Conservation (phyloP, 2,329 filamentous ascomycete species). For the Moelleriella libera region DNA sequence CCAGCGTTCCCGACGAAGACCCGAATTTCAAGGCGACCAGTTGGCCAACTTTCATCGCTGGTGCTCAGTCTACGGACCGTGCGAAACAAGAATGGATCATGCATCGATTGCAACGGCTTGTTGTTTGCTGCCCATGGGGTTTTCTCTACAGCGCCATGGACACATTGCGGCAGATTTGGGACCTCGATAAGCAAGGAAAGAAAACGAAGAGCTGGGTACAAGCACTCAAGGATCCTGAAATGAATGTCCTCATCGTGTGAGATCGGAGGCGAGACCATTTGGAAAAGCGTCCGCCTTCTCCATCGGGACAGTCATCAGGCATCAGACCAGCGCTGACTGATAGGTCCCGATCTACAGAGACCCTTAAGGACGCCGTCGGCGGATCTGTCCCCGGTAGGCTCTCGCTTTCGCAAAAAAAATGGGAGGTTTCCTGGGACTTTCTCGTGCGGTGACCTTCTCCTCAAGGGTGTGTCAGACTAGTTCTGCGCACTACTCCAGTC, state of each 20-base stretch:
- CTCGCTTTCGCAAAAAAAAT: too few species aligned
- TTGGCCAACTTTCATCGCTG: constrained; percentile 43
- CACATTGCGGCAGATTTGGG: constrained; percentile 29
- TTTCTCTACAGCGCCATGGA: constrained; percentile 32
- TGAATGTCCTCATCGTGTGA: constrained; percentile 30
- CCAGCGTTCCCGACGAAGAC: constrained; percentile 31
- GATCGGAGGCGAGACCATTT: background rate
- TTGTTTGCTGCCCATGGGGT: constrained; percentile 30
- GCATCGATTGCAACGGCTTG: constrained; percentile 25
- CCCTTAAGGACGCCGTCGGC: too few species aligned
- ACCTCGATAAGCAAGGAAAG: constrained; percentile 16
- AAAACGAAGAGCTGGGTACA: constrained; percentile 25
- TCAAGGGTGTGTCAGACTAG: too few species aligned
- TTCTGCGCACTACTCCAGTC: too few species aligned
- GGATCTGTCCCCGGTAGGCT: too few species aligned
- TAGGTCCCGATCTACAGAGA: too few species aligned
- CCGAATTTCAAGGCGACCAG: constrained; percentile 40
- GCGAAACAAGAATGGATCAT: constrained; percentile 32
- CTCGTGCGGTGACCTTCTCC: too few species aligned
- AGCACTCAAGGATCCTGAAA: constrained; percentile 23
- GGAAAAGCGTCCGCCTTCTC: too few species aligned
- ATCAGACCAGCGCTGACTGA: too few species aligned
- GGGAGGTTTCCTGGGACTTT: too few species aligned
- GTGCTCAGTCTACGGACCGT: constrained; percentile 31
- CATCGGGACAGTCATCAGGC: too few species aligned